These are phyloP conservation scores for Dentipellis sp. DNA, from an alignment of 768 basidiomycete species.

Conservation along the genomic window DNA sequence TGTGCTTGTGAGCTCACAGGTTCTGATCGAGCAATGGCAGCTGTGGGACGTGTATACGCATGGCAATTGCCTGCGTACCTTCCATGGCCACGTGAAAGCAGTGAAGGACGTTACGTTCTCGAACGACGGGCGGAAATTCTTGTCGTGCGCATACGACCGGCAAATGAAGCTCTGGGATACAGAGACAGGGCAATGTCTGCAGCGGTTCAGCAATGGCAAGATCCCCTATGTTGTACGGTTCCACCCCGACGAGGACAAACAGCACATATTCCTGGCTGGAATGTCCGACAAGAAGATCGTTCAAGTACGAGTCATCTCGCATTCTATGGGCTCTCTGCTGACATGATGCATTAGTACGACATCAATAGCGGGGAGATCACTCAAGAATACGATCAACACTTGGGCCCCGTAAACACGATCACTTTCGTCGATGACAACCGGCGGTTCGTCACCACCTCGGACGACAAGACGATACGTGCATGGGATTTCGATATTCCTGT, in stretches of 20 bases:
- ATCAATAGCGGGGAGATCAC: constrained; percentile 91
- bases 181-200: constrained; percentile 94
- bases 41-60: constrained; percentile 98
- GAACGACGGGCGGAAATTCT: constrained; percentile 82
- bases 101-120: constrained; percentile 96
- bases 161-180: constrained; percentile 99
- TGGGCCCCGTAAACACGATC: constrained; percentile 97
- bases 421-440: constrained; percentile 98
- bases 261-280: constrained; percentile 92
- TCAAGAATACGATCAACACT: constrained; percentile 97
- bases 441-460: constrained; percentile 95
- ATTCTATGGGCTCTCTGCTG: background rate
- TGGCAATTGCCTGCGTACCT: constrained; percentile 93
- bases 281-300: constrained; percentile 99
- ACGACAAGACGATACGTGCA: constrained; percentile 97
- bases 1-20: background rate
- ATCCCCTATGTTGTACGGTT: constrained; percentile 93
- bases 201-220: constrained; percentile 96
- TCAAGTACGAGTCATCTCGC: constrained; percentile 46
- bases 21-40: constrained; percentile 30
- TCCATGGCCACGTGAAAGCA: constrained; percentile 93
- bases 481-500: constrained; percentile 99
- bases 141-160: constrained; percentile 92
- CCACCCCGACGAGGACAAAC: constrained; percentile 94
- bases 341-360: constrained; percentile 59